Base-by-base conservation (phyloP, 805 yeast genomes). In the Barnettozyma siamensis region DNA sequence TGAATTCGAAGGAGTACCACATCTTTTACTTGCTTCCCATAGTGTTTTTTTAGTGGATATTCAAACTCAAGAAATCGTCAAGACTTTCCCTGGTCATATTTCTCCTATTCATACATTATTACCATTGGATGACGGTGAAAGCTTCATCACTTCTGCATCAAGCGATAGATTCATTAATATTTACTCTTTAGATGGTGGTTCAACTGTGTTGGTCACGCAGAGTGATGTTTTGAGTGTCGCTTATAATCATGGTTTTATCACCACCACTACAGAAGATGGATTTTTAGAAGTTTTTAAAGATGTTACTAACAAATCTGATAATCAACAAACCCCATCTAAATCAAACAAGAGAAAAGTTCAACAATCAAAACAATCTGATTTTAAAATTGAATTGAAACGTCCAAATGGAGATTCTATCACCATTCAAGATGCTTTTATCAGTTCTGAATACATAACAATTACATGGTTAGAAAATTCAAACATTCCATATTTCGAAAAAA, bases 81-180 rank as follows among this genome's bases (percentile, higher is more conserved):
- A 66, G 49, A 70, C 79, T 2, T 78, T 76, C 56, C 88, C 94
- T 2, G 94, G 91, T 21, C 94, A 87, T 57, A 76, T 85, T 24
- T 73, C 84, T 16, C 81, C 88, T 4, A 72, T 87, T 31, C 70
- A 68, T 50, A 61, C 76, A 11, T 61, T 81, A 10, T 42, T 71
- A 29, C 63, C 72, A 6, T 55, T 70, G 16, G 45, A 54, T 8
- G 33, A 59, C 18, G 63, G 73, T 35, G 65, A 64, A 35, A 35
- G 42, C 3, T 77, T 88, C 51, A 60, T 85, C 33, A 80, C 93
- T 1, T 73, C 83, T 38, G 94, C 96, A 2, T 67, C 67, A 28
- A 81, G 80, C 45, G 98, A 89, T 60, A 73, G 97, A 50, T 88
- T 86, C 59, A 71, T 88, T 49, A 87, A 87, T 58, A 66, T 84